Conservation (phyloP, 176 grass and related monocot genomes). For the Hyparrhenia diplandra region DNA sequence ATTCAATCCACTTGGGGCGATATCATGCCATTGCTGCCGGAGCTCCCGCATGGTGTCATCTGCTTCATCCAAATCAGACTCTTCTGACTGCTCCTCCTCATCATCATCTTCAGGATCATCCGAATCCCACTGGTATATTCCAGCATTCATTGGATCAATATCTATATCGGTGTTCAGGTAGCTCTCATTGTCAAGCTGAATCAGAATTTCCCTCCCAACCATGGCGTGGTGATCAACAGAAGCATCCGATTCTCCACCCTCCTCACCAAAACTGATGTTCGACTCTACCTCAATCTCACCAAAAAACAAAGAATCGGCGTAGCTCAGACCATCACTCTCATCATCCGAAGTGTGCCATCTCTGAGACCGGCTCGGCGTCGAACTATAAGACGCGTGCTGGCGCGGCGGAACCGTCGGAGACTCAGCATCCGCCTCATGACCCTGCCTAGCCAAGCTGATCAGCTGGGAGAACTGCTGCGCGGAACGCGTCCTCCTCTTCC, state of each 20-base stretch:
- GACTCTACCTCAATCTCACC: slow-evolving; percentile 67
- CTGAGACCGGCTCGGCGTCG: slow-evolving; percentile 47
- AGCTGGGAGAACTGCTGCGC: slow-evolving; percentile 57
- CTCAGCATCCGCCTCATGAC: slow-evolving; percentile 39
- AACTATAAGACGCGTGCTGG: slow-evolving; percentile 28
- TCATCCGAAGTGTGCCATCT: slow-evolving; percentile 59
- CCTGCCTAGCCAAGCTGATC: slow-evolving; percentile 66
- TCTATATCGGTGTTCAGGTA: slow-evolving; percentile 59
- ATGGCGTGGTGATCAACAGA: slow-evolving; percentile 51
- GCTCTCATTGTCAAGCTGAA: slow-evolving; percentile 58
- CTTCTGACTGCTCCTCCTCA: slow-evolving; percentile 42
- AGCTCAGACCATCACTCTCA: slow-evolving; percentile 60
- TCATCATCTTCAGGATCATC: slow-evolving; percentile 55
- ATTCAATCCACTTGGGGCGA: slow-evolving; percentile 11
- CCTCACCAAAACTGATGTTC: slow-evolving; percentile 59
- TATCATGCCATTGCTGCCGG: slow-evolving; percentile 28
- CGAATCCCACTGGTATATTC: slow-evolving; percentile 66
- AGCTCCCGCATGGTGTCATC: slow-evolving; percentile 11
- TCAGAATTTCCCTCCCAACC: slow-evolving; percentile 38
- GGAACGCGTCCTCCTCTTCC: slow-evolving; percentile 53
- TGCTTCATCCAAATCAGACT: slow-evolving; percentile 59
- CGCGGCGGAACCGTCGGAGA: background rate
- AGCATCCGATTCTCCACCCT: slow-evolving; percentile 73
- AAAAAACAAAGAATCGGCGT: slow-evolving; percentile 44
- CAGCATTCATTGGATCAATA: slow-evolving; percentile 87